Evolutionary conservation across 108 stramenopile species (phyloP).

Genomic region (Cylindrotheca closterium): DNA sequence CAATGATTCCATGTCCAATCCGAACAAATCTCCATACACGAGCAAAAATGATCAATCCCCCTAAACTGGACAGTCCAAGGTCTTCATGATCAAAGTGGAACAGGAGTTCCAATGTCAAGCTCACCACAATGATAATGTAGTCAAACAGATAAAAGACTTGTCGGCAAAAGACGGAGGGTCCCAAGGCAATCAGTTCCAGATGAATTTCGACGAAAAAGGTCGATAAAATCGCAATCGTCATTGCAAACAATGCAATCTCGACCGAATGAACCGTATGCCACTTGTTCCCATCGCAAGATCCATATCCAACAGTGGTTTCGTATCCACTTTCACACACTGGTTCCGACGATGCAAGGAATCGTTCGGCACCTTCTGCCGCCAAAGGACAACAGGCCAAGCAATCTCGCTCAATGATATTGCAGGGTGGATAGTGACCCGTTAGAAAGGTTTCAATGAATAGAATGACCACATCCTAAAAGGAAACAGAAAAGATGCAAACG

Average conservation of each 20-base stretch:
- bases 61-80: conserved; percentile 3
- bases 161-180: conserved; percentile 37
- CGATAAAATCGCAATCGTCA: conserved; percentile 34
- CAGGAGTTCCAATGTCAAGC: conserved; percentile 37
- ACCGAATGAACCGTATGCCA: conserved; percentile 31
- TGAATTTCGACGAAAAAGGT: conserved; percentile 37
- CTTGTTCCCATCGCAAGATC: conserved; percentile 41
- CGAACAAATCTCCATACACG: conserved; percentile 63
- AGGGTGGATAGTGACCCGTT: conserved; percentile 39
- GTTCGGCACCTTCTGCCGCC: neutral
- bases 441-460: conserved; percentile 53
- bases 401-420: conserved; percentile 50
- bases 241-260: conserved; percentile 31
- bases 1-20: conserved; percentile 62
- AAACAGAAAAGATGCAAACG: neutral
- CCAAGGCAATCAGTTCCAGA: conserved; percentile 37
- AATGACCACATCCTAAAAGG: conserved; percentile 41
- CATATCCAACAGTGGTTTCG: conserved; percentile 7
- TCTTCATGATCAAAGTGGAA: conserved; percentile 27
- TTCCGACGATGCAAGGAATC: conserved; percentile 3
- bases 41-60: conserved; percentile 35
- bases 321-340: conserved; percentile 21
- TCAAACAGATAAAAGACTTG: conserved; percentile 54
- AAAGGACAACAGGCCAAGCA: conserved; percentile 51
- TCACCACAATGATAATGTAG: conserved; percentile 42